Conservation (phyloP, 2,329 filamentous ascomycete genomes). For the Xylogone sp. region DNA sequence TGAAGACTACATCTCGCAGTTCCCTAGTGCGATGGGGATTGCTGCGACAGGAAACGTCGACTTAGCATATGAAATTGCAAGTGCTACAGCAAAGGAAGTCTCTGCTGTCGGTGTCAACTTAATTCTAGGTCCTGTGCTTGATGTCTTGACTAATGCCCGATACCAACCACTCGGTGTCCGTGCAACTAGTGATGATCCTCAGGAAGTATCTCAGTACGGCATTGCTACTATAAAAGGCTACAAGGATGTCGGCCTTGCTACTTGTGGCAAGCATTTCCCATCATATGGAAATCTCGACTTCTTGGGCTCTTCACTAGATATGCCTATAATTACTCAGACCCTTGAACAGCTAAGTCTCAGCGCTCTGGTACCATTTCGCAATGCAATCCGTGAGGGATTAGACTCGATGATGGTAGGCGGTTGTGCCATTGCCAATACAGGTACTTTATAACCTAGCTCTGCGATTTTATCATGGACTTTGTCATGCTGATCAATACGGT, state of each 20-base stretch:
- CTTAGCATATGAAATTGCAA: slow-evolving; percentile 84
- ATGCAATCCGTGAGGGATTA: slow-evolving; percentile 80
- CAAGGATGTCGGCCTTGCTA: slow-evolving; percentile 83
- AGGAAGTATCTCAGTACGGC: slow-evolving; percentile 90
- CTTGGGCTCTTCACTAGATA: slow-evolving; percentile 82
- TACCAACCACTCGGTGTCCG: slow-evolving; percentile 89
- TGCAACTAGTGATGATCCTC: slow-evolving; percentile 87
- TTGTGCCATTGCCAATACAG: slow-evolving; percentile 77
- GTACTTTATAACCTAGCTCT: slow-evolving; percentile 12
- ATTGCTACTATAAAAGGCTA: slow-evolving; percentile 90
- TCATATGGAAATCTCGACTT: slow-evolving; percentile 96
- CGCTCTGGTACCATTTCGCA: slow-evolving; percentile 85
- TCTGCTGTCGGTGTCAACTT: slow-evolving; percentile 92
- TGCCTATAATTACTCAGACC: slow-evolving; percentile 93
- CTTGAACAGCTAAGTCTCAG: slow-evolving; percentile 89
- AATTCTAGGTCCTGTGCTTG: slow-evolving; percentile 89
- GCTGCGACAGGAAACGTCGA: slow-evolving; percentile 86
- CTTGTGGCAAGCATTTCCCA: slow-evolving; percentile 93
- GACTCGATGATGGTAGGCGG: slow-evolving; percentile 96
- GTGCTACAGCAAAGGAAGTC: slow-evolving; percentile 89
- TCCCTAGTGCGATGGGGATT: slow-evolving; percentile 93
- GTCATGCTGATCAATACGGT: slow-evolving; percentile 25
- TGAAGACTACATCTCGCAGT: slow-evolving; percentile 92
- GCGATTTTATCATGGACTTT: not conserved
- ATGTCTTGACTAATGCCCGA: slow-evolving; percentile 88